Percentiles rank a stretch among this genome's conserved stretches.
phyloP scores from a whole-genome alignment of 371 early-diverging fungal genomes.

The Catenaria anguillulae region DNA sequence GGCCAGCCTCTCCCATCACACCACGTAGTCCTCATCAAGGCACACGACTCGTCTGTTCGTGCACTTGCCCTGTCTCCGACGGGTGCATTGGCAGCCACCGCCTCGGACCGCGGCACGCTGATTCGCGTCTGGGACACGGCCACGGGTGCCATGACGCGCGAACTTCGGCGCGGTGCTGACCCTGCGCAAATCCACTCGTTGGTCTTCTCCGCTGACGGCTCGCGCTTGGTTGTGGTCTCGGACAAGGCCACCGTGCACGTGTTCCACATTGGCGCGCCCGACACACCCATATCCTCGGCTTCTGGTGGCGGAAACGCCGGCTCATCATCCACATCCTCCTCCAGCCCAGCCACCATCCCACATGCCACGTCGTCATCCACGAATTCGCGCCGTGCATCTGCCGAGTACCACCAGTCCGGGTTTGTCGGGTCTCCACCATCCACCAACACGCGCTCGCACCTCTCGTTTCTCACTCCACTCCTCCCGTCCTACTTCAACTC shows the following conservation, averaged over 20 bases:
- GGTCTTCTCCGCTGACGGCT: constrained; percentile 63
- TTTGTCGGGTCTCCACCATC: neutral
- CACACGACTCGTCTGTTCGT: constrained; percentile 60
- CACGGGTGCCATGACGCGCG: constrained; percentile 58
- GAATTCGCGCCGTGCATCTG: too few species aligned
- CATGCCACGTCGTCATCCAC: too few species aligned
- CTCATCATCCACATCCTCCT: constrained; percentile 12
- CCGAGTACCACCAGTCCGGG: neutral
- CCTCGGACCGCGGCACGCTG: constrained; percentile 51
- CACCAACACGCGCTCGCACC: constrained; percentile 22
- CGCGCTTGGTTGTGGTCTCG: constrained; percentile 64
- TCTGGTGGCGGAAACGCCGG: constrained; percentile 28
- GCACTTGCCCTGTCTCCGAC: constrained; percentile 43
- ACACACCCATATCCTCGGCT: neutral
- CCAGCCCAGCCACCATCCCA: neutral
- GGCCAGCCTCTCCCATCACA: neutral
- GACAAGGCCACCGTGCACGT: constrained; percentile 90
- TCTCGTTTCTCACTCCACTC: constrained; percentile 77
- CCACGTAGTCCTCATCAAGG: constrained; percentile 54
- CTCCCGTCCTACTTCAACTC: constrained; percentile 86
- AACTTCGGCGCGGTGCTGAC: constrained; percentile 79
- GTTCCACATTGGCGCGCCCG: constrained; percentile 44
- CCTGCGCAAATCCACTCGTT: constrained; percentile 73
- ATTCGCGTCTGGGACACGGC: constrained; percentile 73
- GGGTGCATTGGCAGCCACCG: constrained; percentile 19